Conservation (phyloP, 164 flowering plant genomes). For the Umbilicus rupestris region DNA sequence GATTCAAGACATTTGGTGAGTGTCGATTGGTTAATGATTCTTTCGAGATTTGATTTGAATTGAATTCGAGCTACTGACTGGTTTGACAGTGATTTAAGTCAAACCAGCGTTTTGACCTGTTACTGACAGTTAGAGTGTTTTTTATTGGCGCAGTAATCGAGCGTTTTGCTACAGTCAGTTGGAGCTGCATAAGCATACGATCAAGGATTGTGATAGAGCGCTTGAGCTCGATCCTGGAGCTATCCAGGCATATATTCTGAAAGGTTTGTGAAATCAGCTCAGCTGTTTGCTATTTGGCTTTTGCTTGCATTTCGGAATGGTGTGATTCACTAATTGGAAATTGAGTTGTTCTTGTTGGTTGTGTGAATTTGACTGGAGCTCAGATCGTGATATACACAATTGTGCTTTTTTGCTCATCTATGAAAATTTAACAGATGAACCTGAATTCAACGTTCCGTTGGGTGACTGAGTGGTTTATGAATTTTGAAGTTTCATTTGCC, state of each 20-base stretch:
- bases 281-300: background rate
- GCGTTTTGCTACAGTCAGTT: conserved; percentile 93
- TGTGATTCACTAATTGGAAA: background rate
- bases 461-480: too few relatives aligned
- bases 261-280: conserved; percentile 39
- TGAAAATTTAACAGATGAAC: too few relatives aligned
- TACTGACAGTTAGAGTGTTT: too few relatives aligned
- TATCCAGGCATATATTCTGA: conserved; percentile 79
- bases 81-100: background rate
- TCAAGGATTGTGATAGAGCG: conserved; percentile 88
- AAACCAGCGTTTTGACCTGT: background rate
- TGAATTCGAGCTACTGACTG: background rate
- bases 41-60: background rate
- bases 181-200: conserved; percentile 88
- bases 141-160: conserved; percentile 57
- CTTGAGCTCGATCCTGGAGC: conserved; percentile 63
- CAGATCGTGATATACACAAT: background rate
- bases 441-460: too few relatives aligned
- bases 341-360: background rate
- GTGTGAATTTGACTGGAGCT: background rate
- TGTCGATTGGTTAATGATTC: background rate
- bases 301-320: background rate
- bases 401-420: background rate
- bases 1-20: conserved; percentile 85
- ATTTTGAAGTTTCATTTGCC: too few relatives aligned